Base-by-base conservation (phyloP, 805 yeast genomes). In the Teunomyces gatunensis region DNA sequence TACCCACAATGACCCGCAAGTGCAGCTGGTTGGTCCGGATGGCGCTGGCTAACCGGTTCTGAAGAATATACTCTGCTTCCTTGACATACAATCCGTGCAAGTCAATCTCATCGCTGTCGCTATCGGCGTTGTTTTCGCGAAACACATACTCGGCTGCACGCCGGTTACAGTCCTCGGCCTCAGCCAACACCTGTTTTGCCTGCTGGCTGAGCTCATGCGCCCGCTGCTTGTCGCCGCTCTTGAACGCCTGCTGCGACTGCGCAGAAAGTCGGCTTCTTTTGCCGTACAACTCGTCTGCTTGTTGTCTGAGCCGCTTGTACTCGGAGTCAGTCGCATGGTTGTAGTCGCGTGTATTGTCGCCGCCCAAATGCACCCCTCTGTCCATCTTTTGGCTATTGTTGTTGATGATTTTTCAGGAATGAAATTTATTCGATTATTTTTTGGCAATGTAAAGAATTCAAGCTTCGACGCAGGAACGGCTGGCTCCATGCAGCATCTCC, bases 61-160 rank as follows among this genome's bases (percentile, higher is more conserved):
- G 87, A 54, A 92, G 73, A 44, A 86, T 80, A 61, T 81, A 85
- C 51, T 81, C 80, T 6, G 97, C 97, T 68, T 92, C 99, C 62
- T 84, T 85, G 15, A 92, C 95, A 57, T 76, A 91, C 27, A 92
- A 71, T 0, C 99, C 99, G 65, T 92, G 99, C 45, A 92, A 74
- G 68, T 92, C 98, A 52, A 92, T 89, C 66, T 92, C 98, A 64
- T 89, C 85, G 20, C 76, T 75, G 28, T 79, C 83, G n/a, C 92
- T 84, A 60, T 91, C 97, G 34, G 88, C 80, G 61, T 92, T 92
- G 65, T 92, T 92, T 54, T 87, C 91, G 37, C 84, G 73, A 64
- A 92, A 92, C 1, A 88, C 96, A 59, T 84, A 90, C 63, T 84
- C 89, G 1, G 97, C 97, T 3, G 98, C 99, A 64, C 83, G 81